Base-by-base conservation (phyloP, 768 basidiomycete genomes). In the Tubosaeta brunneosetosa region DNA sequence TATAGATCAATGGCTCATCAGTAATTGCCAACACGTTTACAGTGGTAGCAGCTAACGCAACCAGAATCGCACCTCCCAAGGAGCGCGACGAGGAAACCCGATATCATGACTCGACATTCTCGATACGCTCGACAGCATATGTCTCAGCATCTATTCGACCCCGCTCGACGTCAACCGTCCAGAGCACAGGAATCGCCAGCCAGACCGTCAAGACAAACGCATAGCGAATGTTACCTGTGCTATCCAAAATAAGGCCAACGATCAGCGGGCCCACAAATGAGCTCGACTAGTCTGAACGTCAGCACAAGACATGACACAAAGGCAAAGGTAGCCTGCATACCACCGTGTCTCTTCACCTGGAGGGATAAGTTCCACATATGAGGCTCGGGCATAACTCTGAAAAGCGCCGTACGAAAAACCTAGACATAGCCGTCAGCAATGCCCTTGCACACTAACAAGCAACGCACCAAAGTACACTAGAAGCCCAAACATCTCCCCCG, bases 201-300 rank as follows among this genome's bases (percentile, higher is more conserved):
- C 87, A 86, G 12, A 97, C 74, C 86, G 95, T 89, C 47, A 76
- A 51, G 3, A 91, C 75, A 14, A 97, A 97, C 3, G 86, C 85
- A 55, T 88, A 88, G 26, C 94, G 86, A 44, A 97, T 94, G 68
- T 95, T 94, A 3, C 88, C 22, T 3, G 22, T 22, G 22, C 22
- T 22, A 22, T 22, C 22, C 22, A 3, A 22, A 22, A 22, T 22
- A 34, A 94, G 58, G 0, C 92, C 94, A 1, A 97, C 94, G 26
- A 92, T 71, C 6, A 94, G 74, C 3, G 95, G 95, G 0, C 95
- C 95, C 4, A 97, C 71, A 72, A 97, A 98, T 7, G 91, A 92
- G 55, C 86, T 87, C 7, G 22, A 93, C 86, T 97, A 10, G 65
- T 19, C 31, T 22, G 3, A 22, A 22, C 6, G 2, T 19, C 41